Percentiles rank a stretch among this genome's conserved stretches.
Conservation (phyloP, 2,329 filamentous ascomycete genomes). For the Magnaporthales sp. region DNA sequence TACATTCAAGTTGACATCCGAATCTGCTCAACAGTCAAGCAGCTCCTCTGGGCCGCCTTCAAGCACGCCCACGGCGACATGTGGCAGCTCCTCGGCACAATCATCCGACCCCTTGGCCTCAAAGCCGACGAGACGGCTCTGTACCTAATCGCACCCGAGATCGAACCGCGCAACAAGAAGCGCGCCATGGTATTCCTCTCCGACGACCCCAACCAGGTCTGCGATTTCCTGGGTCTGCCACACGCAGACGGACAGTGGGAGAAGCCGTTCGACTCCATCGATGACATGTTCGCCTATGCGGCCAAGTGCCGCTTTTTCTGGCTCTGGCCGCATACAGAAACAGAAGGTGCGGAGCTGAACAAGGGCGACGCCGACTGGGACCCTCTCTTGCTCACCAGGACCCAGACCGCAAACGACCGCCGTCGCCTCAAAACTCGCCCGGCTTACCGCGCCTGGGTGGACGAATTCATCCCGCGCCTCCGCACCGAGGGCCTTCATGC, state of each 20-base stretch:
- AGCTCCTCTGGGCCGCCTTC: conserved; percentile 57
- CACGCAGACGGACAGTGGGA: conserved; percentile 33
- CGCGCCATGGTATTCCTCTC: conserved; percentile 53
- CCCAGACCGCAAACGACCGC: conserved; percentile 45
- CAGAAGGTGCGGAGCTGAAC: background rate
- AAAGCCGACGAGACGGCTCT: conserved; percentile 56
- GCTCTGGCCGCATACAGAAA: conserved; percentile 17
- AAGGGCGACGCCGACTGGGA: background rate
- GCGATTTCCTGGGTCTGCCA: conserved; percentile 57
- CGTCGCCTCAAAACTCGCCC: conserved; percentile 44
- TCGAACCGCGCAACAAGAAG: conserved; percentile 51
- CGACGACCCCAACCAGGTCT: conserved; percentile 40
- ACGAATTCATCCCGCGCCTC: conserved; percentile 52
- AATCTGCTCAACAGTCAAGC: conserved; percentile 32
- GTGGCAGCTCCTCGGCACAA: conserved; percentile 55
- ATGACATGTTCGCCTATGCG: conserved; percentile 55
- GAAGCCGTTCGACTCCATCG: conserved; percentile 41
- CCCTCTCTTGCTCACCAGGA: background rate
- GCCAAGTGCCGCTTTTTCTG: conserved; percentile 50
- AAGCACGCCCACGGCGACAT: conserved; percentile 64
- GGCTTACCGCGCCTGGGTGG: conserved; percentile 51
- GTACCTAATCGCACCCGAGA: conserved; percentile 57
- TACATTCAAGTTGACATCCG: conserved; percentile 65
- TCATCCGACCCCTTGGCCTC: conserved; percentile 58
- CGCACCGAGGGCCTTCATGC: conserved; percentile 28